Percentiles rank a stretch among this genome's conserved stretches.
phyloP scores from a whole-genome alignment of 2,329 filamentous ascomycete species.

The Claviceps sp. region DNA sequence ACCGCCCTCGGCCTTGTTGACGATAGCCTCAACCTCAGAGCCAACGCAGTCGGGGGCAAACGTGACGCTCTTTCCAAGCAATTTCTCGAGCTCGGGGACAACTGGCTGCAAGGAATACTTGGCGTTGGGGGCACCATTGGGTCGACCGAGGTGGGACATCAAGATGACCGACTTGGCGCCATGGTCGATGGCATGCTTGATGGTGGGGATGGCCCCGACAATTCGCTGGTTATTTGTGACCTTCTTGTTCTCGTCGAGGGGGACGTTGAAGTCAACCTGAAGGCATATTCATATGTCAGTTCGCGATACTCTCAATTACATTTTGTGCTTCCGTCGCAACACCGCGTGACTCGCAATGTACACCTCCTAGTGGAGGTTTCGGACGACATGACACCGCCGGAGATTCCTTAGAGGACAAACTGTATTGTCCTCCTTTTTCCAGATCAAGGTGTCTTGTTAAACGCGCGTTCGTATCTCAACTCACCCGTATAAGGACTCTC shows the following conservation, averaged over 20 bases:
- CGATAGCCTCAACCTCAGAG: constrained; percentile 75
- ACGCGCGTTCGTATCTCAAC: constrained; percentile 20
- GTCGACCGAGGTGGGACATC: constrained; percentile 97
- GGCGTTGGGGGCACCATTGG: constrained; percentile 74
- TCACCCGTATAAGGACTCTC: constrained; percentile 90
- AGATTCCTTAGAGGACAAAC: too few relatives aligned
- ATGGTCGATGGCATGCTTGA: constrained; percentile 84
- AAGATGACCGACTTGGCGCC: constrained; percentile 86
- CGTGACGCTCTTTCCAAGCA: constrained; percentile 69
- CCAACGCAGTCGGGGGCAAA: constrained; percentile 89
- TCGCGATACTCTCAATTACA: neutral
- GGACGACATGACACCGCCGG: too few relatives aligned
- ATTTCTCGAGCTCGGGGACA: constrained; percentile 80
- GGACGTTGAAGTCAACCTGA: constrained; percentile 99
- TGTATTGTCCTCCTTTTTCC: neutral
- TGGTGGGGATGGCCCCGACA: constrained; percentile 85
- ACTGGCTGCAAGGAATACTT: constrained; percentile 96
- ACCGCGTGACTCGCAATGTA: neutral
- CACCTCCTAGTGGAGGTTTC: too few relatives aligned
- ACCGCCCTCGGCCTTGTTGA: constrained; percentile 69
- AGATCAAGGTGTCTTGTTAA: neutral
- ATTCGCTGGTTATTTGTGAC: constrained; percentile 99
- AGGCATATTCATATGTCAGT: neutral
- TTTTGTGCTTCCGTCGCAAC: neutral
- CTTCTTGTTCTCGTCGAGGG: constrained; percentile 82